A percentile compares a stretch with the other conserved stretches of the same genome.
Evolutionary conservation across 495 filamentous ascomycete species (phyloP).

Genomic region (Lophiostoma macrostomum): DNA sequence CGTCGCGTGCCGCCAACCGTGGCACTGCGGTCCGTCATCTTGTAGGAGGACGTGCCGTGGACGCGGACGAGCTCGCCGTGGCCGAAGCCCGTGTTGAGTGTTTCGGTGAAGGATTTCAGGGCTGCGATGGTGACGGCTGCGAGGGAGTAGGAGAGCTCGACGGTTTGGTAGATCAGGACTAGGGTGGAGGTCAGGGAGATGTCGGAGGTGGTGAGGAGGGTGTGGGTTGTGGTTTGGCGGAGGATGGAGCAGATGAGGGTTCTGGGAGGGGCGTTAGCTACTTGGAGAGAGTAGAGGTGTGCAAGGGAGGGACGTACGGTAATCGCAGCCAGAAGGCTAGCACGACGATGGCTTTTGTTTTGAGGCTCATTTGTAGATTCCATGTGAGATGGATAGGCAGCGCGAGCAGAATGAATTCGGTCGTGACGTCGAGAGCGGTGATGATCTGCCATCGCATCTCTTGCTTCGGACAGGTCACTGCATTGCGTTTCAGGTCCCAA

Average conservation of each 20-base stretch:
- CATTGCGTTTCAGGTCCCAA: neutral
- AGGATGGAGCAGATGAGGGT: conserved; percentile 6
- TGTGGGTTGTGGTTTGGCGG: conserved; percentile 1
- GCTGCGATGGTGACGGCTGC: conserved; percentile 29
- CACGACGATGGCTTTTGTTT: conserved; percentile 21
- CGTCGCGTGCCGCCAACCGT: too few relatives aligned
- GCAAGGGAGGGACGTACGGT: conserved; percentile 7
- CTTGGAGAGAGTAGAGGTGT: neutral
- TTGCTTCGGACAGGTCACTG: conserved; percentile 7
- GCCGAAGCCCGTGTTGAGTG: conserved; percentile 5
- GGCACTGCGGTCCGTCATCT: too few relatives aligned
- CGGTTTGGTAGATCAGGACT: conserved; percentile 13
- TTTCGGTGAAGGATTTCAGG: conserved; percentile 25
- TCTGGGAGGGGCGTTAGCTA: neutral
- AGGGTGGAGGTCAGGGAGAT: conserved; percentile 5
- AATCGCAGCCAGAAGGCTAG: conserved; percentile 25
- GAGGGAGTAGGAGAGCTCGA: conserved; percentile 14
- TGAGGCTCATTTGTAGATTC: conserved; percentile 23
- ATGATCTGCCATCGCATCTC: conserved; percentile 23
- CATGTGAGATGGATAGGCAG: conserved; percentile 22
- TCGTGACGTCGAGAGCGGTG: conserved; percentile 18
- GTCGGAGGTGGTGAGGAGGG: neutral
- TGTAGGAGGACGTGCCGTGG: too few relatives aligned
- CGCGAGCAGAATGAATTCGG: conserved; percentile 18
- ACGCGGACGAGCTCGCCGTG: too few relatives aligned